Base-by-base conservation (phyloP, 2,329 filamentous ascomycete species). In the Exserohilum turcica region DNA sequence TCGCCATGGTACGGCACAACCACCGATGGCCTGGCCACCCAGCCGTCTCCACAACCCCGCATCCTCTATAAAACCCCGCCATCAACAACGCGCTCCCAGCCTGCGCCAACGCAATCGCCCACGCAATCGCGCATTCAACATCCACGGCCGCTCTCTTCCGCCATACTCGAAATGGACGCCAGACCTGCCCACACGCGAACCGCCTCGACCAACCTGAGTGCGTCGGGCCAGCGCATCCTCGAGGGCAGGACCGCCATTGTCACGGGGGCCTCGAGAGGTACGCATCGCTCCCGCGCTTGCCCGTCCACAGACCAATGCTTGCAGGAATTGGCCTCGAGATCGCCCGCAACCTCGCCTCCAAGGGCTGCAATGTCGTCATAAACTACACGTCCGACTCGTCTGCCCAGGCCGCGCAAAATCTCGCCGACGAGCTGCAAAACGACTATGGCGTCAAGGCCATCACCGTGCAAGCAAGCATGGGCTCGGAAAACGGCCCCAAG, bases 221-320 rank as follows among this genome's bases (percentile, higher is more conserved):
- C 65, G 43, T 60, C 68, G 16, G 61, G 60, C 21, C 57, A 61
- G 24, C 73, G 78, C 50, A 64, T 77, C 10, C 71, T 80, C 5
- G 85, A 90, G 69, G 89, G 89, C 63, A 92, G 92, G 74, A 80
- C 92, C 45, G 90, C 84, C 47, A 86, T 95, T 61, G 81, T 94
- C 40, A 94, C 91, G 1, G 91, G 91, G 51, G 88, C 86, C 54
- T 91, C 90, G 52, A 79, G 91, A 79, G 89, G 90, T 90, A 79
- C 27, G 19, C 13, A 16, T 21, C 3, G 35, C 19, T 38, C 13
- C 1, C 16, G 27, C 15, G n/a, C 3, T 6, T 13, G 6, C 6
- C 2, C 2, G 5, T 16, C 10, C 13, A 15, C 18, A 24, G 40
- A 27, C 54, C 61, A 21, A 67, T 37, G 7, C 6, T 10, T 37